Evolutionary conservation across 257 asterid genomes (phyloP).

Genomic region (Solanum medicagineum): DNA sequence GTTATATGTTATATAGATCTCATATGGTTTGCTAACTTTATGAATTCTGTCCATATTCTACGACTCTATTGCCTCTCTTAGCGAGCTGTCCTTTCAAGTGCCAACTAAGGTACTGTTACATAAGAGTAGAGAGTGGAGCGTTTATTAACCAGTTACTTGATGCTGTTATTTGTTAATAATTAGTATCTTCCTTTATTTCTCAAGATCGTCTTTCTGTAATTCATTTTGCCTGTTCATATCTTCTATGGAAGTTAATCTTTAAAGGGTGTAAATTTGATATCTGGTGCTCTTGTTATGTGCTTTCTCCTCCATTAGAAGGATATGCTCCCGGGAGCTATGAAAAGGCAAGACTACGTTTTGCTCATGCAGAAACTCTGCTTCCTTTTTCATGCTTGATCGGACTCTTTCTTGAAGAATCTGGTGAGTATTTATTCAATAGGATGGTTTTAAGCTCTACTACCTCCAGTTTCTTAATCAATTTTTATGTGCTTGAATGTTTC

Average conservation of each 20-base stretch:
- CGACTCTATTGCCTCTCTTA: background rate
- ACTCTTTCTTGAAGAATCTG: constrained; percentile 73
- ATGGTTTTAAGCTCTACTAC: background rate
- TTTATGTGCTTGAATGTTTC: constrained; percentile 5
- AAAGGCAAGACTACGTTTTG: constrained; percentile 80
- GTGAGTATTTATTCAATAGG: constrained; percentile 26
- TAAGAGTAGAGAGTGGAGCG: background rate
- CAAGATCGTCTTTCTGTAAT: background rate
- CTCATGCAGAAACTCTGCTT: constrained; percentile 95
- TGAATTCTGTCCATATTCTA: background rate
- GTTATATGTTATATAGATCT: background rate
- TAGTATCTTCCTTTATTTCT: background rate
- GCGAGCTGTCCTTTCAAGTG: background rate
- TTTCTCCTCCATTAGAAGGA: constrained; percentile 13
- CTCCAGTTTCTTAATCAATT: background rate
- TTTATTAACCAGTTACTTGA: background rate
- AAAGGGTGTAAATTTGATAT: background rate
- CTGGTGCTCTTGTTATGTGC: background rate
- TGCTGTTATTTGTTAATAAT: background rate
- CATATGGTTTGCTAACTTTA: background rate
- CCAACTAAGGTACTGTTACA: background rate
- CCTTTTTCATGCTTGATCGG: constrained; percentile 99
- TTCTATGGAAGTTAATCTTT: background rate
- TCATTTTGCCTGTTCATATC: background rate
- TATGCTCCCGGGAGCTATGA: constrained; percentile 62